phyloP scores from a whole-genome alignment of 2,329 filamentous ascomycete species.

The Alternaria incomplexa region DNA sequence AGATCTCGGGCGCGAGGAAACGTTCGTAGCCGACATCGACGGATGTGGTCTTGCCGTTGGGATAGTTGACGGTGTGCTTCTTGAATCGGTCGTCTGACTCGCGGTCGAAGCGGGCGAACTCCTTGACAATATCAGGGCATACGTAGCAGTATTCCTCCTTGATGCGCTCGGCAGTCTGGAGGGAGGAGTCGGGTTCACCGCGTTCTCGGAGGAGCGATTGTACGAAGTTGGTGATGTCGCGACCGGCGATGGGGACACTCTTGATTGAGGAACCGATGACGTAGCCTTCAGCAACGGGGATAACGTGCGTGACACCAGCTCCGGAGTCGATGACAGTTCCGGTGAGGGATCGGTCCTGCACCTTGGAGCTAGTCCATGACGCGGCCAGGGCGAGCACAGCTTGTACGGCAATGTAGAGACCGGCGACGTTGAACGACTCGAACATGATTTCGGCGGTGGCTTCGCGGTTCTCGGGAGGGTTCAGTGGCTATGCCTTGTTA shows the following conservation, averaged over 20 bases:
- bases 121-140: constrained; percentile 97
- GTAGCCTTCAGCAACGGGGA: constrained; percentile 97
- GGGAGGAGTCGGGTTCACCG: constrained; percentile 92
- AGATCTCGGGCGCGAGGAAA: constrained; percentile 97
- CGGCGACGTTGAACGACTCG: constrained; percentile 99
- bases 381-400: constrained; percentile 94
- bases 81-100: constrained; percentile 85
- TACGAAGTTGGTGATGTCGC: constrained; percentile 98
- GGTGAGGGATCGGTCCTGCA: constrained; percentile 92
- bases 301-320: constrained; percentile 98
- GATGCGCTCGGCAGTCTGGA: constrained; percentile 97
- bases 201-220: constrained; percentile 95
- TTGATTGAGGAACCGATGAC: constrained; percentile 99
- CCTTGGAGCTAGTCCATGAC: constrained; percentile 98
- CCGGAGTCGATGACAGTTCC: constrained; percentile 98
- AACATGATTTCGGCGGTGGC: constrained; percentile 99
- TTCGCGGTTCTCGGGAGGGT: constrained; percentile 97
- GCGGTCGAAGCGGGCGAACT: constrained; percentile 91
- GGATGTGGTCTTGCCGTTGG: constrained; percentile 80
- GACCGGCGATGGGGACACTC: constrained; percentile 95
- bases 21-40: constrained; percentile 98
- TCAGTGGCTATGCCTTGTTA: constrained; percentile 73
- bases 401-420: constrained; percentile 98
- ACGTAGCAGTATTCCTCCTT: constrained; percentile 99
- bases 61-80: constrained; percentile 85